phyloP scores from a whole-genome alignment of 2,329 filamentous ascomycete species.

The Xylariales sp. region DNA sequence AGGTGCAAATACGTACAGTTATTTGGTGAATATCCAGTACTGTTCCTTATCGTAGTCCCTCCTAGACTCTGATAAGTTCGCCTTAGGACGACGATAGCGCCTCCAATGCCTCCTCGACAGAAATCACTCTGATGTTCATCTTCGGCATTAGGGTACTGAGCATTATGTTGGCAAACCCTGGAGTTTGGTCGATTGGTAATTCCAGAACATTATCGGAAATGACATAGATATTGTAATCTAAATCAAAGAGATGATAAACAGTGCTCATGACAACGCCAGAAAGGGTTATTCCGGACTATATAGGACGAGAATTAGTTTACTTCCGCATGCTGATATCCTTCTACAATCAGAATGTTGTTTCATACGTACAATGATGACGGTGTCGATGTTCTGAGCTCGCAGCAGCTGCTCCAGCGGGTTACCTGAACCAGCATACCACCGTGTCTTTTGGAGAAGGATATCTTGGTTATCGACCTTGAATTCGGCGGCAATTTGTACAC shows the following conservation, averaged over 20 bases:
- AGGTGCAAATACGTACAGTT: too few relatives aligned
- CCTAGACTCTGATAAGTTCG: too few relatives aligned
- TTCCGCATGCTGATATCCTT: conserved; percentile 6
- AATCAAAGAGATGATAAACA: conserved; percentile 35
- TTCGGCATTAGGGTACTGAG: conserved; percentile 20
- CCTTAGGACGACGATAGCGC: neutral
- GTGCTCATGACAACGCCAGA: conserved; percentile 37
- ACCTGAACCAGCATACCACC: conserved; percentile 35
- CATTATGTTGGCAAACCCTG: conserved; percentile 13
- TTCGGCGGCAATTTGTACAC: conserved; percentile 24
- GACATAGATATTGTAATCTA: conserved; percentile 37
- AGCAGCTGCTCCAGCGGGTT: conserved; percentile 36
- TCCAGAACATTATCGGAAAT: conserved; percentile 30
- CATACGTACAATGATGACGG: conserved; percentile 33
- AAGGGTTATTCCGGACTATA: conserved; percentile 32
- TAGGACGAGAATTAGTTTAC: neutral
- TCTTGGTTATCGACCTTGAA: conserved; percentile 28
- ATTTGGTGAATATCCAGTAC: too few relatives aligned
- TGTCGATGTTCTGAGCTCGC: conserved; percentile 31
- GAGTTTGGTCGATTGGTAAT: conserved; percentile 17
- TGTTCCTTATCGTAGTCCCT: too few relatives aligned
- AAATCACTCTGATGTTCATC: conserved; percentile 17
- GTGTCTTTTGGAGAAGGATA: conserved; percentile 34
- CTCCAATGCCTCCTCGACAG: conserved; percentile 7
- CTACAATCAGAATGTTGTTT: too few relatives aligned